phyloP scores from a whole-genome alignment of 495 filamentous ascomycete genomes.

The Hypoxylon intermedium region DNA sequence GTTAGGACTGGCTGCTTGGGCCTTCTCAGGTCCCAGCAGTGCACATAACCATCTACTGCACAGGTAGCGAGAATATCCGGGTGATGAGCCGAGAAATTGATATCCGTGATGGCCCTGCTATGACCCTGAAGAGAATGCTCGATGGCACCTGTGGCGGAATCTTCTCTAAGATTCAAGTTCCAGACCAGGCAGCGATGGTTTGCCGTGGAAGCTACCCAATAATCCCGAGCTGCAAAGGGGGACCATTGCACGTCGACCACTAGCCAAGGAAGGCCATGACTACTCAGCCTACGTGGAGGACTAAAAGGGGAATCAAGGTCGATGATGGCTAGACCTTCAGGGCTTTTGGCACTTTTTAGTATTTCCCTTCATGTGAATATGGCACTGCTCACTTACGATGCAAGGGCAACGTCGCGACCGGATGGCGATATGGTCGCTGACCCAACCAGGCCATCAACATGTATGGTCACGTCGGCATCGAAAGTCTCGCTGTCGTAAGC shows the following conservation, averaged over 20 bases:
- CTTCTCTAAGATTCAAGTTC: constrained; percentile 81
- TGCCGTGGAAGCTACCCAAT: constrained; percentile 92
- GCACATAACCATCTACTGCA: constrained; percentile 89
- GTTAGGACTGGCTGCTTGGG: constrained; percentile 77
- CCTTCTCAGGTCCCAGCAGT: constrained; percentile 88
- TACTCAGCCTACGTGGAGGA: constrained; percentile 81
- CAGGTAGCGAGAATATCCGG: constrained; percentile 90
- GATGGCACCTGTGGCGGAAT: constrained; percentile 73
- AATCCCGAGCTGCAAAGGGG: constrained; percentile 85
- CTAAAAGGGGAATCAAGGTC: constrained; percentile 92
- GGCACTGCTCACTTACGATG: constrained; percentile 65
- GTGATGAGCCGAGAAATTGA: constrained; percentile 95
- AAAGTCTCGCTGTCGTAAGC: constrained; percentile 88
- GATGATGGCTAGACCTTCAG: constrained; percentile 87
- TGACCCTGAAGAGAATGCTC: constrained; percentile 92
- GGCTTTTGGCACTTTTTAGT: constrained; percentile 49
- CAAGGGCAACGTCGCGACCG: constrained; percentile 89
- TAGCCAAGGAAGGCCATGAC: constrained; percentile 87
- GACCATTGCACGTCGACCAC: constrained; percentile 99
- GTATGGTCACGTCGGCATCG: constrained; percentile 80
- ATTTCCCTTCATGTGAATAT: not conserved
- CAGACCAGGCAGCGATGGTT: constrained; percentile 95
- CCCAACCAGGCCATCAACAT: constrained; percentile 71
- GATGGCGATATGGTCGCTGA: constrained; percentile 85
- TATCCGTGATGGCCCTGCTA: constrained; percentile 89